phyloP scores from a whole-genome alignment of 768 basidiomycete genomes.

The Trametes punicea region DNA sequence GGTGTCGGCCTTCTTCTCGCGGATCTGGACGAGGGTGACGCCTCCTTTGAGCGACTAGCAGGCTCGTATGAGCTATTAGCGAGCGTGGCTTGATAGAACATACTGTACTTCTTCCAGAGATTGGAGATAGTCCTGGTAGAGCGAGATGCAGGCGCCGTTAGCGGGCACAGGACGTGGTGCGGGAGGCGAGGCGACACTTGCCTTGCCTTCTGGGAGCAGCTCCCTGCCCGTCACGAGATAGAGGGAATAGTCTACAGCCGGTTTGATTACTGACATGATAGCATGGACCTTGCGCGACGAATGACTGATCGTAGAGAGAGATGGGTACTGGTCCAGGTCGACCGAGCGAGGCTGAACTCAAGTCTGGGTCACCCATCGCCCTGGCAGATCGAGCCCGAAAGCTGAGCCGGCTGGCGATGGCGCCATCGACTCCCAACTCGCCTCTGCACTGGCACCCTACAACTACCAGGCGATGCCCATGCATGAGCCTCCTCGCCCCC shows the following conservation, averaged over 20 bases:
- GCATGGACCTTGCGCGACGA: background rate
- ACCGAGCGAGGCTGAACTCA: background rate
- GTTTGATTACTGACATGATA: conserved; percentile 7
- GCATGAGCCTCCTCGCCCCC: no score
- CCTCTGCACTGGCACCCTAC: background rate
- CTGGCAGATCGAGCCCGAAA: background rate
- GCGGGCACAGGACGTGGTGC: no score
- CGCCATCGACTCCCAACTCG: background rate
- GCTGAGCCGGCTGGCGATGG: background rate
- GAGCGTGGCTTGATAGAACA: background rate
- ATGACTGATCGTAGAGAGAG: no score
- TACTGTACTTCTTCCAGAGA: conserved; percentile 66
- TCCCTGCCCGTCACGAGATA: conserved; percentile 87
- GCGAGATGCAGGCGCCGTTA: background rate
- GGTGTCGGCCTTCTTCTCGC: conserved; percentile 83
- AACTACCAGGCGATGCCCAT: no score
- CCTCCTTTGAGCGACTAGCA: conserved; percentile 76
- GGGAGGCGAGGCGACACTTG: conserved; percentile 26
- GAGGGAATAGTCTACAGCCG: conserved; percentile 57
- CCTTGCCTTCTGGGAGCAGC: conserved; percentile 74
- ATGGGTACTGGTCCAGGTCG: no score
- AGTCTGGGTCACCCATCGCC: background rate
- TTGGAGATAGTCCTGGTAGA: conserved; percentile 58
- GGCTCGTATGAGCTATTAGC: background rate
- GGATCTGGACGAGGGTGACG: conserved; percentile 85